These are phyloP conservation scores for Mortierella antarctica DNA, from an alignment of 192 early-diverging fungal species.

Conservation along the genomic window DNA sequence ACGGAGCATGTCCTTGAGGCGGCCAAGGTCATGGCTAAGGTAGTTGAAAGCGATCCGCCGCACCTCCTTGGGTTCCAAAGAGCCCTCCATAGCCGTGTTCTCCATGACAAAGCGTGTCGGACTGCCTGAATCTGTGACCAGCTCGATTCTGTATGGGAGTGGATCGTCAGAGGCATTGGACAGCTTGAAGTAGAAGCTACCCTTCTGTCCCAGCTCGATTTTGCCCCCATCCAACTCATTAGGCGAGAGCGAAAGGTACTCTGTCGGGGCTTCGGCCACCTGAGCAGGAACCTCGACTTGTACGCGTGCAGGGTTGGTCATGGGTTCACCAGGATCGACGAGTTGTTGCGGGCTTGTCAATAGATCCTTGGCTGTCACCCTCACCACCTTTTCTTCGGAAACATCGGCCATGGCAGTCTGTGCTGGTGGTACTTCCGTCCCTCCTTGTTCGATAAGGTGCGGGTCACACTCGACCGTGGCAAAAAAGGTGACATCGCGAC, in stretches of 20 bases:
- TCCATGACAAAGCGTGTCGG: slow-evolving; percentile 40
- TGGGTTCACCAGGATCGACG: too few relatives aligned
- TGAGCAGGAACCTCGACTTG: not conserved
- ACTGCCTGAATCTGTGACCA: not conserved
- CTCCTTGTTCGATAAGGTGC: not conserved
- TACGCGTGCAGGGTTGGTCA: too few relatives aligned
- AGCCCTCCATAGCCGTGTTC: slow-evolving; percentile 35
- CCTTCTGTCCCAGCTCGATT: slow-evolving; percentile 58
- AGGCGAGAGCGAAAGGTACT: slow-evolving; percentile 56
- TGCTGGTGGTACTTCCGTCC: not conserved
- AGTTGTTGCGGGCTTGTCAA: too few relatives aligned
- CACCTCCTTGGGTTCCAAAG: slow-evolving; percentile 63
- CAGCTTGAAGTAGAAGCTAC: slow-evolving; percentile 65
- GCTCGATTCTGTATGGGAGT: slow-evolving; percentile 50
- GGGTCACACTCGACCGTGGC: slow-evolving; percentile 59
- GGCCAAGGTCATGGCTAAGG: slow-evolving; percentile 60
- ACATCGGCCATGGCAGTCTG: not conserved
- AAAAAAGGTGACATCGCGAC: slow-evolving; percentile 73
- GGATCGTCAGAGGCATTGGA: slow-evolving; percentile 49
- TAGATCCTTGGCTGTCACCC: not conserved
- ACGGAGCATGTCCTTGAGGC: slow-evolving; percentile 60
- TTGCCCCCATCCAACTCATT: slow-evolving; percentile 61
- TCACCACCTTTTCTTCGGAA: not conserved
- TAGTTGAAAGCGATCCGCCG: slow-evolving; percentile 68
- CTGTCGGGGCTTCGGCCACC: not conserved